Evolutionary conservation across 2,329 filamentous ascomycete genomes (phyloP), one percentile per base, ranked within the genome.

Genomic region (Fusarium marasasianum): DNA sequence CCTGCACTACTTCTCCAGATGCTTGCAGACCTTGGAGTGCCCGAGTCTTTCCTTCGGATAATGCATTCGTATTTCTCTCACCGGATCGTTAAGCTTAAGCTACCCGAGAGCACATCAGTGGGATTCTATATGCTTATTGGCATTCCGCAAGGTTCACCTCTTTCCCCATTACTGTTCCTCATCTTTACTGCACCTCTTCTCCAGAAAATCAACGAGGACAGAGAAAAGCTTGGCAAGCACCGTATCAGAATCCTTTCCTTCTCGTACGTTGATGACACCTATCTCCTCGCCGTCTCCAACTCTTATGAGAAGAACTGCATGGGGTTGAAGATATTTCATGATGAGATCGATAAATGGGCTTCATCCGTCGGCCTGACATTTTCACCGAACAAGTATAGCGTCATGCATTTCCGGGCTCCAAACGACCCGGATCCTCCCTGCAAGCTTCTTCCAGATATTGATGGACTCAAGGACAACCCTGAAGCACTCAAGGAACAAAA

Each of bases 121-220:
- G 11, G 6, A 3, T 66, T 67, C 24, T 61, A 33, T 18, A 37
- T 63, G 24, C 60, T 70, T 35, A 62, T 56, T 15, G 70, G 70
- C 20, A 61, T 72, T 10, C 66, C 66, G 14, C 70, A 72, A 38
- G 70, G 66, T 1, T 56, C 53, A 1, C 59, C 58, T 4, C 24
- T 67, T 5, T 72, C 70, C 1, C 54, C 66, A 1, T 41, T 72
- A 7, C 40, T 71, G 2, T 72, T 70, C 50, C 55, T 67, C 6
- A 45, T 72, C 38, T 72, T 72, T 48, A 44, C 66, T 7, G 57
- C 66, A 2, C 61, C 66, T 17, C 31, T 66, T 4, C 51, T 66
- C 5, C 53, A 45, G 6, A 8, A 40, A 5, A 22, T 45, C 41
- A n/a, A 24, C 41, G 8, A 50, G 4, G 13, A 24, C 5, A 10